Conservation (phyloP, 345 rosid species). For the Raphanus raphanistrum region DNA sequence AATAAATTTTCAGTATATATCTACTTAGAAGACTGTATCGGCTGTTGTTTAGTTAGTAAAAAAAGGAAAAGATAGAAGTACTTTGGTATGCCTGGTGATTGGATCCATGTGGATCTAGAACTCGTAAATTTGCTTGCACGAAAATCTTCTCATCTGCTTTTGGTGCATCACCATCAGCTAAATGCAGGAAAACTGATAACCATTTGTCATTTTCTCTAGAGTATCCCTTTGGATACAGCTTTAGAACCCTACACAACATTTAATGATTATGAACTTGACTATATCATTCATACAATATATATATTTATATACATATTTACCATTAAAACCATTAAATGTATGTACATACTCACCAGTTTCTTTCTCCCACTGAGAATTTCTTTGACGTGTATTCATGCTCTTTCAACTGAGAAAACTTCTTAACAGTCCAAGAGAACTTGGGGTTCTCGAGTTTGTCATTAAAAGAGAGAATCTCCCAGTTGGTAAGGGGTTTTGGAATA, state of each 20-base stretch:
- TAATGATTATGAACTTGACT: not conserved
- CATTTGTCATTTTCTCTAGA: not conserved
- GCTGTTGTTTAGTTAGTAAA: not conserved
- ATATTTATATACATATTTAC: too few species aligned
- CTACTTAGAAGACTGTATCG: not conserved
- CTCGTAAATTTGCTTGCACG: not conserved
- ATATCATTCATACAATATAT: not conserved
- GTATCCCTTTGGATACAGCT: not conserved
- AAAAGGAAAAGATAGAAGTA: not conserved
- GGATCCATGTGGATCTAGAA: constrained; percentile 5
- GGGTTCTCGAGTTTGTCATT: not conserved
- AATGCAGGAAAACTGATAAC: not conserved
- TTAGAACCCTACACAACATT: not conserved
- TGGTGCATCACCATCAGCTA: not conserved
- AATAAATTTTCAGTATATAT: not conserved
- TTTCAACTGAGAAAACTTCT: not conserved
- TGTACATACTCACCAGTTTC: constrained; percentile 2
- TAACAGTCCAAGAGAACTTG: not conserved
- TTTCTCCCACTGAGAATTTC: not conserved
- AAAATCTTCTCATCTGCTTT: constrained; percentile 2
- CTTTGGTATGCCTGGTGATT: not conserved
- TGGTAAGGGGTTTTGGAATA: constrained; percentile 1
- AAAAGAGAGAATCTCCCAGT: constrained; percentile 18
- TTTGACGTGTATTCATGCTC: not conserved
- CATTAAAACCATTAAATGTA: not conserved